Base-by-base conservation (phyloP, 2,329 filamentous ascomycete species). In the Fusarium paranaense region DNA sequence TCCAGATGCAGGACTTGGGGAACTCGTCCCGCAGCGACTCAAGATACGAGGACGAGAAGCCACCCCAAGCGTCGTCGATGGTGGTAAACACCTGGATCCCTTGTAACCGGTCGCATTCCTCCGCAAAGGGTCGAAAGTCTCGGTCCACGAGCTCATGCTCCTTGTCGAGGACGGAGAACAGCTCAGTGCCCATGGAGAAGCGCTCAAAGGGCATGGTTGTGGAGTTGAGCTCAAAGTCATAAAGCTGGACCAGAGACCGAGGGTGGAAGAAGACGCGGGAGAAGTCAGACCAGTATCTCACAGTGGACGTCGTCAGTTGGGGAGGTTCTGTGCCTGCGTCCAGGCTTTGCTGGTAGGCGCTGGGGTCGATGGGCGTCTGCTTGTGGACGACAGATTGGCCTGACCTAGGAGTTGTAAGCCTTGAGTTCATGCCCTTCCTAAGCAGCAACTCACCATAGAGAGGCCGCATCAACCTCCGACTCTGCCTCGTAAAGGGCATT, bases 221-320 rank as follows among this genome's bases (percentile, higher is more conserved):
- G 4, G 95, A 96, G 80, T 94, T 92, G 38, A 97, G 86, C 80
- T 97, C 94, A 79, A 94, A 97, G 79, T 98, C 95, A 80, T 93
- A 93, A 16, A 98, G 86, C 80, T 97, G 95, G 11, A 97, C 88
- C 63, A 98, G 90, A 14, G 95, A 98, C 64, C 90, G 91, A 10
- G 97, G 97, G 80, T 98, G 95, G 81, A 94, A 98, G 83, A 91
- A 99, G n/a, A 97, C 90, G 30, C 95, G 91, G 76, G 94, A 97
- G 83, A 95, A 98, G 82, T 99, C 97, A 35, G 95, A 97, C 96
- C 97, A 99, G 84, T 97, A 98, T 63, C 95, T 90, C n/a, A 98
- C 93, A 13, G 90, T 89, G 8, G 91, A 89, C 2, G 91, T 87
- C 1, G 88, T 92, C 22, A 98, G 87, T 62, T 86, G 84, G 0